Evolutionary conservation across 805 yeast genomes (phyloP), one percentile per base, ranked within the genome.

Genomic region (Ogataea paradorogensis): DNA sequence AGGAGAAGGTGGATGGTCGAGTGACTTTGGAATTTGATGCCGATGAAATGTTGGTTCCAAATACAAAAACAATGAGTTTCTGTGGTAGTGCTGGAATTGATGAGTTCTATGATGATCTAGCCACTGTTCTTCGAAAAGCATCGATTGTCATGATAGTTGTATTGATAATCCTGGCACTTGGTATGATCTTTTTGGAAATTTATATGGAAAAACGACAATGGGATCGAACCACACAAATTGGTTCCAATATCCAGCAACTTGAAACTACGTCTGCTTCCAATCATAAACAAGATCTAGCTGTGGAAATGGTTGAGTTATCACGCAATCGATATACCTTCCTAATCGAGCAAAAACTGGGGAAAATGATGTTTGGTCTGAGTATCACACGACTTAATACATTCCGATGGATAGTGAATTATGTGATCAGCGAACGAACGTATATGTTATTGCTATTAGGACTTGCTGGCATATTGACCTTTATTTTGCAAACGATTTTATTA

Each of bases 401-500:
- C 7, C 29, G 51, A 40, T 79, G 84, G 84, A 38, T 68, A 11
- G 37, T 74, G 1, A 66, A 65, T 30, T 81, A 82, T 55, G 48
- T 72, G n/a, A 57, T 76, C 2, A 74, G 88, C 1, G 62, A 70
- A 2, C 68, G 76, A 9, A 74, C 90, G 0, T 40, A 73, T 1
- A 51, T 71, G 0, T 51, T 81, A 0, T 54, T 86, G 1, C 58
- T 73, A 1, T 46, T 86, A 1, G 84, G 83, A 0, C 5, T 81
- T 0, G 62, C 74, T 11, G 93, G 93, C 0, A 38, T 84, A 0
- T 9, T 75, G 0, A 59, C 78, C 1, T 74, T 81, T 13, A 37
- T 70, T 1, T 54, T 81, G 1, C 95, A 88, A 58, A 70, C 61
- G 21, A 52, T 71, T 3, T 52, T 86, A 0, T 48, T 84, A 3